Evolutionary conservation across 768 basidiomycete genomes (phyloP).

Genomic region (Russula emetica): DNA sequence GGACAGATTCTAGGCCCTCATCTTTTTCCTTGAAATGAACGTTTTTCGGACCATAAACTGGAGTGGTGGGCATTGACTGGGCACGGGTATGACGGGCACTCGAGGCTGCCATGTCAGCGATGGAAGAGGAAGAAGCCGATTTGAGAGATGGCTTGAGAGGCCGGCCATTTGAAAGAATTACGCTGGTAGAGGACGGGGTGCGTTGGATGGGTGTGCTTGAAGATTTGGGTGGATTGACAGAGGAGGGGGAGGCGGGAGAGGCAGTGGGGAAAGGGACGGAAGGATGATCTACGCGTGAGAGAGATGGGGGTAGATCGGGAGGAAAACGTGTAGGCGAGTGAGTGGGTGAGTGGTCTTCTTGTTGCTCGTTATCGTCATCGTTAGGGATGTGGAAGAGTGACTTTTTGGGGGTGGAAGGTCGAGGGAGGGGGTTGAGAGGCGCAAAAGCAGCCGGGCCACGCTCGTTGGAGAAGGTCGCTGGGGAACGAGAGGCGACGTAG

Average conservation of each 20-base stretch:
- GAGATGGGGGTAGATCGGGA: not conserved
- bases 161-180: constrained; percentile 70
- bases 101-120: constrained; percentile 36
- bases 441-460: constrained; percentile 24
- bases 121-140: constrained; percentile 48
- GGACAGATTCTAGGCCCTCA: constrained; percentile 56
- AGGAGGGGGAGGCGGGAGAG: constrained; percentile 1
- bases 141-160: constrained; percentile 87
- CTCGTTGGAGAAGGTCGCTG: constrained; percentile 24
- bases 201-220: constrained; percentile 17
- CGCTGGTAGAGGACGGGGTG: constrained; percentile 35
- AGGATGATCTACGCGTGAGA: not conserved
- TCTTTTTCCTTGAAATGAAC: constrained; percentile 77
- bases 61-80: constrained; percentile 62
- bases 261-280: constrained; percentile 16
- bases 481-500: constrained; percentile 26
- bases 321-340: constrained; percentile 8
- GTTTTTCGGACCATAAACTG: constrained; percentile 55
- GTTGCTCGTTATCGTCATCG: constrained; percentile 25
- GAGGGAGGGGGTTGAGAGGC: constrained; percentile 21
- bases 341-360: constrained; percentile 23
- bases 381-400: constrained; percentile 27
- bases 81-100: constrained; percentile 36
- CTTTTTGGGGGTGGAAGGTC: constrained; percentile 8
- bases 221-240: not conserved